Evolutionary conservation across 352 stramenopile genomes (phyloP), one percentile per base, ranked within the genome.

Genomic region (Thraustochytrium striatum): DNA sequence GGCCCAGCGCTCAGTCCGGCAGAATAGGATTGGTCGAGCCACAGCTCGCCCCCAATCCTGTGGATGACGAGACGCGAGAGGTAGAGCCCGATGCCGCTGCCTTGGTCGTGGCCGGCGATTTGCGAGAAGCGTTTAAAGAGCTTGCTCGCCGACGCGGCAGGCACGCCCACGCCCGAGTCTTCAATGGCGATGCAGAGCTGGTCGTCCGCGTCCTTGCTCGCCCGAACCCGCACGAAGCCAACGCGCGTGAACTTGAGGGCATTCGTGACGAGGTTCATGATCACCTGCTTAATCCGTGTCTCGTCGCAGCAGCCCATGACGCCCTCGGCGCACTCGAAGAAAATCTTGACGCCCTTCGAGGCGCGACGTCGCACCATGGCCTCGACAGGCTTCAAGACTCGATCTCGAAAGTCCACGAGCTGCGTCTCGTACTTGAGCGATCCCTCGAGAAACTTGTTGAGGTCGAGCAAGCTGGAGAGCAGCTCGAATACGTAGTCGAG

Each of bases 401-500:
- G 50, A 16, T 50, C 38, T 8, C 69, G 44, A 0, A n/a, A n/a
- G n/a, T n/a, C n/a, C n/a, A n/a, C n/a, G n/a, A n/a, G n/a, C n/a
- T n/a, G n/a, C n/a, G n/a, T n/a, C n/a, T n/a, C n/a, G n/a, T n/a
- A n/a, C n/a, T n/a, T n/a, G n/a, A n/a, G n/a, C n/a, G n/a, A n/a
- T n/a, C n/a, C n/a, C n/a, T n/a, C n/a, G n/a, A n/a, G n/a, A n/a
- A n/a, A n/a, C n/a, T n/a, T 72, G 39, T 82, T 81, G 50, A 82
- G 75, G 41, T 82, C 75, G 28, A 82, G 69, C 5, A 81, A 21
- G 69, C 82, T 78, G 28, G 65, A 75, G 16, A 82, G 35, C 2
- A 82, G 61, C 2, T 82, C 75, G 21, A 75, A 28, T 2, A 82
- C 82, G 47, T 80, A 82, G 25, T 82, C 68, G n/a, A 82, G 61